These are phyloP conservation scores for Oryza glumipatula DNA, from an alignment of 176 grass and related monocot genomes.

Conservation along the genomic window DNA sequence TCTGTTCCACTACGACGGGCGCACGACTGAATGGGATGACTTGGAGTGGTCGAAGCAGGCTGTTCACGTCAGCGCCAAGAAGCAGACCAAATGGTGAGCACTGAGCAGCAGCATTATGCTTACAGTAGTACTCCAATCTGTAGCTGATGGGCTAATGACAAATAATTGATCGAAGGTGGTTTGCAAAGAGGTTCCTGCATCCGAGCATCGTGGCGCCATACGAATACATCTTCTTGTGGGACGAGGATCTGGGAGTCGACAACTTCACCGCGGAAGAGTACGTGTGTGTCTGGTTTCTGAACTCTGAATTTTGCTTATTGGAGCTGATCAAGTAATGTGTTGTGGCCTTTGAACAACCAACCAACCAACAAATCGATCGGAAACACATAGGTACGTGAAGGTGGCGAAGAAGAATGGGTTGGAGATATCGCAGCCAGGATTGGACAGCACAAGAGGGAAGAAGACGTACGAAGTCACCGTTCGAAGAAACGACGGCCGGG, in stretches of 20 bases:
- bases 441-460: conserved; percentile 14
- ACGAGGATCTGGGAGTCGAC: conserved; percentile 41
- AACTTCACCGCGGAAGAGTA: conserved; percentile 37
- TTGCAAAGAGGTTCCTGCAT: conserved; percentile 58
- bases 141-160: neutral
- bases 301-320: neutral
- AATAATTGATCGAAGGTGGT: conserved; percentile 39
- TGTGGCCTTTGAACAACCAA: no score
- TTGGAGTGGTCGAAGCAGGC: conserved; percentile 52
- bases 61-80: conserved; percentile 40
- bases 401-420: conserved; percentile 25
- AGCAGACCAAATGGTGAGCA: conserved; percentile 15
- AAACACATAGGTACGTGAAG: conserved; percentile 26
- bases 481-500: neutral
- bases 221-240: conserved; percentile 61
- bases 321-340: no score
- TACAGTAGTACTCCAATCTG: neutral
- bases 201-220: conserved; percentile 41
- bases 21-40: conserved; percentile 39
- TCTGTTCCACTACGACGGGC: conserved; percentile 52
- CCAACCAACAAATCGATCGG: no score
- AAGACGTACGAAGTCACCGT: conserved; percentile 10
- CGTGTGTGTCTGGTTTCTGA: neutral
- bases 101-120: neutral
- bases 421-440: conserved; percentile 44